phyloP scores from a whole-genome alignment of 2,329 filamentous ascomycete genomes.

The Cladosporium sp. region DNA sequence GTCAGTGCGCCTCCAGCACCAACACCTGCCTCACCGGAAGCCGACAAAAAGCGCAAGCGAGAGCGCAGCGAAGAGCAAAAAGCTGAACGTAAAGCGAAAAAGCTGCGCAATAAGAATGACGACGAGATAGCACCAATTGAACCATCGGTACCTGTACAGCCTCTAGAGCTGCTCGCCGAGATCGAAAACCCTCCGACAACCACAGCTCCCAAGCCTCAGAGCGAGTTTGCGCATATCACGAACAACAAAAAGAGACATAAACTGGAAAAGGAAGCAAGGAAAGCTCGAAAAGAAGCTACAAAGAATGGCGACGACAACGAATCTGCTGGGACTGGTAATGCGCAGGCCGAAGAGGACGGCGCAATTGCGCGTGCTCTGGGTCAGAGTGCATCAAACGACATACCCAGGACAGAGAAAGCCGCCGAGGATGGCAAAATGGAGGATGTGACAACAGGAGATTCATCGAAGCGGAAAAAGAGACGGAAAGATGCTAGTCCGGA shows the following conservation, averaged over 20 bases:
- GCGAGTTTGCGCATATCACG: slow-evolving; percentile 28
- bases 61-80: slow-evolving; percentile 28
- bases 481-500: background rate
- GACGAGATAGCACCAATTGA: background rate
- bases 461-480: background rate
- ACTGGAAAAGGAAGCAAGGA: slow-evolving; percentile 32
- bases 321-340: background rate
- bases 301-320: slow-evolving; percentile 8
- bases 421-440: background rate
- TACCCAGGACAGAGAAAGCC: background rate
- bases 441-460: background rate
- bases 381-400: background rate
- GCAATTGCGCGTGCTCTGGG: background rate
- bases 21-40: background rate
- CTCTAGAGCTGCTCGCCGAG: background rate
- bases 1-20: background rate
- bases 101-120: slow-evolving; percentile 16
- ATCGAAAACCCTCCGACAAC: background rate
- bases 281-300: slow-evolving; percentile 23
- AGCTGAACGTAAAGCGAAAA: slow-evolving; percentile 30
- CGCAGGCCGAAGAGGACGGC: background rate
- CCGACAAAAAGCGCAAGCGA: slow-evolving; percentile 30
- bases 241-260: slow-evolving; percentile 31
- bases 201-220: slow-evolving; percentile 4
- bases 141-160: background rate